Evolutionary conservation across 2,329 filamentous ascomycete genomes (phyloP), one percentile per base, ranked within the genome.

Genomic region (Myrmaecium sp.): DNA sequence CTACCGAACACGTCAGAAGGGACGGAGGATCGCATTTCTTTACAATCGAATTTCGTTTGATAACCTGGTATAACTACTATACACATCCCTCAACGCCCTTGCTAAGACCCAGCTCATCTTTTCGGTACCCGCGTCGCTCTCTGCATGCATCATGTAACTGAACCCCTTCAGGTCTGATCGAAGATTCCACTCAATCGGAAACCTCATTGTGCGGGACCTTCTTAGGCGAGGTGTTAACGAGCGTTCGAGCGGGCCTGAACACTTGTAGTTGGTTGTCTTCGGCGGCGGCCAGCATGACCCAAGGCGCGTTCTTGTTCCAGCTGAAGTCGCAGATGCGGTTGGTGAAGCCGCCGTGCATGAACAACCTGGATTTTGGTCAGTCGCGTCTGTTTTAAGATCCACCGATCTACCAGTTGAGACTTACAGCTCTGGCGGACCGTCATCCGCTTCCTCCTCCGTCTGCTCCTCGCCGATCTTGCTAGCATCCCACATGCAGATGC

Each of bases 331-430:
- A 83, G 34, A 98, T 71, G 38, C 91, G 78, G 55, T 94, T 94
- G 7, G 89, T 98, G 58, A 98, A 91, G 17, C 89, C 89, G 33
- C 89, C 89, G 44, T 98, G 89, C 84, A 98, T 95, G 57, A 98
- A 98, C 2, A 98, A 60, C 24, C 79, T 83, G 35, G 8, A 7
- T 1, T 7, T 6, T 8, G 16, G 28, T 41, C 32, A 44, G 39
- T 14, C 29, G 33, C 12, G n/a, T n/a, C n/a, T n/a, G n/a, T n/a
- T n/a, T n/a, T n/a, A n/a, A n/a, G n/a, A n/a, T n/a, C n/a, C n/a
- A n/a, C n/a, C n/a, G n/a, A n/a, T n/a, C n/a, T n/a, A n/a, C n/a
- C n/a, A 36, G 47, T 36, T 49, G 39, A 30, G 9, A 68, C 77
- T 56, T 64, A 89, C 78, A 98, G 63, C 54, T 98, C 89, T 27